Evolutionary conservation across 2,329 filamentous ascomycete species (phyloP).

Genomic region (Helminthosporium solani): DNA sequence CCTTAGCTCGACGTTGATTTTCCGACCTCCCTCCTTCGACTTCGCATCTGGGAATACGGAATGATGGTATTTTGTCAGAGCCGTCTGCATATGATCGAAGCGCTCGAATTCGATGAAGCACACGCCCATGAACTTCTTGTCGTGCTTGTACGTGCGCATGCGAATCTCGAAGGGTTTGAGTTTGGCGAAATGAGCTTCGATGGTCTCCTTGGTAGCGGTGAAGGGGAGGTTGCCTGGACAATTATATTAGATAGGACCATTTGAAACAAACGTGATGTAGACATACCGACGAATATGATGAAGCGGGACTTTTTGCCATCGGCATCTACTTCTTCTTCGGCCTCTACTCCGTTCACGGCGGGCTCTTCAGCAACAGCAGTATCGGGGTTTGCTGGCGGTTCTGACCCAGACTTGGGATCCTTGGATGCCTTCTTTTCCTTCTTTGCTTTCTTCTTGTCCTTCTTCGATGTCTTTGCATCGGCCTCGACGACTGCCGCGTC

Average conservation of each 20-base stretch:
- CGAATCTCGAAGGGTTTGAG: conserved; percentile 71
- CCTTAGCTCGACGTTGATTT: conserved; percentile 92
- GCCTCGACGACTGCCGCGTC: conserved; percentile 12
- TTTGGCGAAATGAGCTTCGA: conserved; percentile 75
- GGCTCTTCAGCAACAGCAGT: conserved; percentile 18
- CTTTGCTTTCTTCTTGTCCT: conserved; percentile 29
- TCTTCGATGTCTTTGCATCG: conserved; percentile 21
- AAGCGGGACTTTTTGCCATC: conserved; percentile 58
- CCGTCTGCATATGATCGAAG: conserved; percentile 89
- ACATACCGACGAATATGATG: conserved; percentile 73
- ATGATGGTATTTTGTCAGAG: conserved; percentile 88
- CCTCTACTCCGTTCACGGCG: conserved; percentile 17
- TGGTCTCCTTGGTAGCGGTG: conserved; percentile 68
- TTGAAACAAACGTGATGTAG: neutral
- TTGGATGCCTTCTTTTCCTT: conserved; percentile 24
- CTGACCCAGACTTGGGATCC: conserved; percentile 13
- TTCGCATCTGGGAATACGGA: conserved; percentile 66
- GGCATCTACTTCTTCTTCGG: conserved; percentile 17
- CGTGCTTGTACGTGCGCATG: conserved; percentile 40
- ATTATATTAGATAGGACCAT: too few species aligned
- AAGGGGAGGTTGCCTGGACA: conserved; percentile 79
- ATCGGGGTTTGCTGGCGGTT: conserved; percentile 13
- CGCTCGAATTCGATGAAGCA: conserved; percentile 78
- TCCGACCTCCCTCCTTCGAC: conserved; percentile 61
- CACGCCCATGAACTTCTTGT: conserved; percentile 41